Conservation (phyloP, 768 basidiomycete genomes). For the Tylopilus rubrobrunneus region DNA sequence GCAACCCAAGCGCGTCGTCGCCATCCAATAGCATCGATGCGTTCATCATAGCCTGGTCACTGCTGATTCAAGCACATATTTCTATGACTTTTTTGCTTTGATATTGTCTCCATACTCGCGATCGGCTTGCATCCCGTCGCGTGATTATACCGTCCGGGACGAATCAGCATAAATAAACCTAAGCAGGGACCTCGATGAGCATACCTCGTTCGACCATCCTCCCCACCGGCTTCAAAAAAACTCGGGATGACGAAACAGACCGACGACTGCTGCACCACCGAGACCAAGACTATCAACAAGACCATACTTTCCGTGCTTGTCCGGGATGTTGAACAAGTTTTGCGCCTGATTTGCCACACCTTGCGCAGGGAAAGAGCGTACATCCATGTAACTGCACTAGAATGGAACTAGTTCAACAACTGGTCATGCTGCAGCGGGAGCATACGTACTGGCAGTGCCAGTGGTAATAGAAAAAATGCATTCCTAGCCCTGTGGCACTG, state of each 20-base stretch:
- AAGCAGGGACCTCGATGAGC: not conserved
- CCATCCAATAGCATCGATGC: slow-evolving; percentile 4
- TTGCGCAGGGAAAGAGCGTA: slow-evolving; percentile 30
- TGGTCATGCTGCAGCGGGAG: not conserved
- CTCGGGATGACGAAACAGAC: slow-evolving; percentile 68
- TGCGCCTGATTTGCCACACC: slow-evolving; percentile 77
- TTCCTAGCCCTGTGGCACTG: slow-evolving; percentile 74
- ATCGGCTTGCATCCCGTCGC: slow-evolving; percentile 60
- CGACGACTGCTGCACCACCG: slow-evolving; percentile 75
- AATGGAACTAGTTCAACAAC: not conserved
- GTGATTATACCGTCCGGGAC: slow-evolving; percentile 58
- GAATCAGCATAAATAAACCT: not conserved
- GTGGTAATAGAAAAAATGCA: slow-evolving; percentile 73
- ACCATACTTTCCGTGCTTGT: slow-evolving; percentile 71
- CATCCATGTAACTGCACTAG: slow-evolving; percentile 71
- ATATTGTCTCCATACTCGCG: slow-evolving; percentile 61
- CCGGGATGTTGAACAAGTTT: slow-evolving; percentile 55
- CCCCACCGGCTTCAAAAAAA: slow-evolving; percentile 58
- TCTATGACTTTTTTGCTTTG: slow-evolving; percentile 60
- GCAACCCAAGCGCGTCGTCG: slow-evolving; percentile 23
- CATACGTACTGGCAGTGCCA: slow-evolving; percentile 41
- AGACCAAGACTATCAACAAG: slow-evolving; percentile 75
- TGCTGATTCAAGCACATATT: slow-evolving; percentile 27
- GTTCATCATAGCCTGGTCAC: too few relatives aligned
- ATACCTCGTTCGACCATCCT: slow-evolving; percentile 63